Evolutionary conservation across 1,139 yeast species (phyloP).

Genomic region (Sugiyamaella xylanicola): DNA sequence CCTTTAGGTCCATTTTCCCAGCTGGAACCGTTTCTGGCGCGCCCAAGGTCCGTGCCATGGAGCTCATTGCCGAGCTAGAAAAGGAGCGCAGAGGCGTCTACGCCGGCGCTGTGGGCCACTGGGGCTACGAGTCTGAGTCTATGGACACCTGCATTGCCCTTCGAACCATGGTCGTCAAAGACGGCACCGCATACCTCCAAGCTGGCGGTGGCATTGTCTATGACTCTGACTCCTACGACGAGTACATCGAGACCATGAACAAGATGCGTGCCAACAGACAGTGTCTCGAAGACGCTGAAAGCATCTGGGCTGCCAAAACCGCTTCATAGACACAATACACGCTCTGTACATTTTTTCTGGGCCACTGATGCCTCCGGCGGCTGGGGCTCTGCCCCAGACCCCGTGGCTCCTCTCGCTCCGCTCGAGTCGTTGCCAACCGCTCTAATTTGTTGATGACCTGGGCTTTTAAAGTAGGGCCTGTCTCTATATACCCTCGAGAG

Average conservation of each 20-base stretch:
- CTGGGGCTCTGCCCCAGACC: constrained; percentile 12
- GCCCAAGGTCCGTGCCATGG: constrained; percentile 97
- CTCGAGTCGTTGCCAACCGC: too few relatives aligned
- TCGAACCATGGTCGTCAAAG: constrained; percentile 93
- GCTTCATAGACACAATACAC: constrained; percentile 5
- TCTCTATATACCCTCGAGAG: too few relatives aligned
- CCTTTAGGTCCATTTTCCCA: constrained; percentile 95
- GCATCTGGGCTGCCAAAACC: constrained; percentile 58
- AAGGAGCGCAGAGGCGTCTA: constrained; percentile 92
- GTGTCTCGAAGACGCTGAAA: constrained; percentile 88
- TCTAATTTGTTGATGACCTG: too few relatives aligned
- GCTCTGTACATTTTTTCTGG: constrained; percentile 1
- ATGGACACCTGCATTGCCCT: constrained; percentile 98
- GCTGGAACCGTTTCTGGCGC: constrained; percentile 99
- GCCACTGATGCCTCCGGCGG: constrained; percentile 1
- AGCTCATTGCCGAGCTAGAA: constrained; percentile 84
- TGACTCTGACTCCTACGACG: constrained; percentile 94
- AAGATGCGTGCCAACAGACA: constrained; percentile 93
- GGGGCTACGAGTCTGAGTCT: constrained; percentile 90
- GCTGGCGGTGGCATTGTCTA: constrained; percentile 98
- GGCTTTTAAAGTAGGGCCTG: too few relatives aligned
- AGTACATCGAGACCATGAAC: constrained; percentile 94
- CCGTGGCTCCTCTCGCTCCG: constrained; percentile 5
- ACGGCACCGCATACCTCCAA: constrained; percentile 87
- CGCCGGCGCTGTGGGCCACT: constrained; percentile 99